Percentiles rank a stretch among this genome's conserved stretches.
These are phyloP conservation scores for Diaporthe longicolla DNA, from an alignment of 2,329 filamentous ascomycete genomes.

Conservation along the genomic window DNA sequence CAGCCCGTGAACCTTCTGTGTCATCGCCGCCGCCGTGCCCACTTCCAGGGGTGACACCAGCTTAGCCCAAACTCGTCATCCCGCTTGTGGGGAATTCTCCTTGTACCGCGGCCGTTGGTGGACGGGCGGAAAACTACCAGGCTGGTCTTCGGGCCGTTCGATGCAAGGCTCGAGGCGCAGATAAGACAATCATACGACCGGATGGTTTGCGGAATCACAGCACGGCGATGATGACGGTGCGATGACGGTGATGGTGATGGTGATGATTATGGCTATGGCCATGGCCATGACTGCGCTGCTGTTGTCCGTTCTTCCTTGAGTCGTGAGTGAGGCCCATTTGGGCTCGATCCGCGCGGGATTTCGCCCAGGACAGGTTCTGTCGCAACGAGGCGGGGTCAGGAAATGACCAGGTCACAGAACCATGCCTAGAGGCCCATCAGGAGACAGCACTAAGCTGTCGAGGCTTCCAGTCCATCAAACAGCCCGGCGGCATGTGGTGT, in stretches of 20 bases:
- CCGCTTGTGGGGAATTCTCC: conserved; percentile 30
- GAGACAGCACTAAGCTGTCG: background rate
- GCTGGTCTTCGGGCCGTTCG: conserved; percentile 5
- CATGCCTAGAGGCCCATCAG: background rate
- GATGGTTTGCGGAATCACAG: conserved; percentile 3
- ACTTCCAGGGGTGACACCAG: conserved; percentile 39
- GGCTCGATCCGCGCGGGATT: background rate
- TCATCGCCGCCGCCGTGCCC: conserved; percentile 39
- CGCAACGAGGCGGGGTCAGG: background rate
- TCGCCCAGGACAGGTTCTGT: background rate
- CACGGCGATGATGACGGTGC: background rate
- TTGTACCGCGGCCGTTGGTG: conserved; percentile 27
- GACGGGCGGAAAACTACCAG: conserved; percentile 16
- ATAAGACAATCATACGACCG: conserved; percentile 4
- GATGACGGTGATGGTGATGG: background rate
- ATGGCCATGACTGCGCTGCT: background rate
- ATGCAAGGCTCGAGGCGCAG: conserved; percentile 12
- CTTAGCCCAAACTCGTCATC: conserved; percentile 32
- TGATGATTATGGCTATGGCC: too few species aligned
- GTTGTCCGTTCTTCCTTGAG: background rate
- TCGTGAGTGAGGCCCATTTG: background rate
- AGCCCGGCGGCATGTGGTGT: conserved; percentile 19
- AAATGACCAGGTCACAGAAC: background rate
- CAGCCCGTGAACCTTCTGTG: conserved; percentile 41
- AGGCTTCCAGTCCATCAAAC: background rate